Evolutionary conservation across 768 basidiomycete genomes (phyloP).

Genomic region (Leccinum arenicola): DNA sequence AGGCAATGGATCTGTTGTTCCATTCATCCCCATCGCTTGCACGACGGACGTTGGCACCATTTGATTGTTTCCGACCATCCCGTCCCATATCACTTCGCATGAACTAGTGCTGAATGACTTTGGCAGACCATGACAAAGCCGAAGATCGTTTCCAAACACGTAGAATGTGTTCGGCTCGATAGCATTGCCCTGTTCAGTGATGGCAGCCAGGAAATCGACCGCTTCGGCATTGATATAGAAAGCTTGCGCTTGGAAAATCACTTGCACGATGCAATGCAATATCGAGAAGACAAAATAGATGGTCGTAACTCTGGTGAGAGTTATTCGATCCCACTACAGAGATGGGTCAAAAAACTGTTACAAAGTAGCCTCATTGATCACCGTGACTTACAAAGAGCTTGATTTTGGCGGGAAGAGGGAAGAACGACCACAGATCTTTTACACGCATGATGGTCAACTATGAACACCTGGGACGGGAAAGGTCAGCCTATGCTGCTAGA

Average conservation of each 20-base stretch:
- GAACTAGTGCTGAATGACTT: constrained; percentile 25
- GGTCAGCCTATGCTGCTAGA: neutral
- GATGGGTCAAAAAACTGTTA: neutral
- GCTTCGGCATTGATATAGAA: constrained; percentile 63
- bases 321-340: constrained; percentile 64
- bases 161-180: constrained; percentile 42
- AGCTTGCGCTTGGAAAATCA: constrained; percentile 65
- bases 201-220: constrained; percentile 46
- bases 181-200: constrained; percentile 50
- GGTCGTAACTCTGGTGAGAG: constrained; percentile 62
- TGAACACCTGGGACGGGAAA: neutral
- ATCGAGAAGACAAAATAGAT: constrained; percentile 68
- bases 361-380: neutral
- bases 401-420: constrained; percentile 38
- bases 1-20: neutral
- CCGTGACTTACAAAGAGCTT: constrained; percentile 46
- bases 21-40: neutral
- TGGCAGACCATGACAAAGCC: constrained; percentile 57
- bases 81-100: constrained; percentile 60
- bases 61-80: constrained; percentile 20
- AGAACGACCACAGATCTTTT: constrained; percentile 36
- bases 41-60: neutral
- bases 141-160: constrained; percentile 48
- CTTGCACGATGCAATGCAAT: constrained; percentile 63
- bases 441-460: constrained; percentile 39